These are phyloP conservation scores for Aspergillus sp. DNA, from an alignment of 2,329 filamentous ascomycete species.

Conservation along the genomic window DNA sequence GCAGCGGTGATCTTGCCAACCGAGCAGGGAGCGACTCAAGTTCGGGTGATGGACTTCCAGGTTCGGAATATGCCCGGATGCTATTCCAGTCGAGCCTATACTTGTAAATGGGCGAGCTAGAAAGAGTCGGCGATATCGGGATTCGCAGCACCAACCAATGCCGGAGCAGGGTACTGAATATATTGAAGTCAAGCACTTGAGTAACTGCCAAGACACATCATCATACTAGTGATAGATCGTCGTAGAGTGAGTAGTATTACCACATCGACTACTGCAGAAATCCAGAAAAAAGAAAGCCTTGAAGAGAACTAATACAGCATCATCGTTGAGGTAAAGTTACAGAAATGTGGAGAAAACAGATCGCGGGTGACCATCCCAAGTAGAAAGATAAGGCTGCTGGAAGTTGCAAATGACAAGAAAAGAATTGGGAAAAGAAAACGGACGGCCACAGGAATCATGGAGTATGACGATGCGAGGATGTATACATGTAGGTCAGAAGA, in stretches of 20 bases:
- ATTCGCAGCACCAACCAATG: background rate
- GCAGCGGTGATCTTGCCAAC: background rate
- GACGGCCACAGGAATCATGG: constrained; percentile 21
- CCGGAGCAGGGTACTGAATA: background rate
- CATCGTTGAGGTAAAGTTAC: constrained; percentile 36
- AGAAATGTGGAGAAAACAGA: constrained; percentile 27
- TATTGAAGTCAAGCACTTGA: background rate
- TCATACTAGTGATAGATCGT: background rate
- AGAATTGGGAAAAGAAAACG: constrained; percentile 19
- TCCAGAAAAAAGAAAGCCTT: background rate
- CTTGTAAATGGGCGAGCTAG: background rate
- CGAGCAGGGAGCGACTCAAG: background rate
- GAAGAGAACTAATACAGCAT: constrained; percentile 31
- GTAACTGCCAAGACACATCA: background rate
- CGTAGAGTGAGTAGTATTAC: background rate
- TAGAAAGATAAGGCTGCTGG: constrained; percentile 23
- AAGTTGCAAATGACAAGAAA: constrained; percentile 24
- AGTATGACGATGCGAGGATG: constrained; percentile 28
- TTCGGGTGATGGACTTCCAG: background rate
- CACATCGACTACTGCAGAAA: constrained; percentile 1
- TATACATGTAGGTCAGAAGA: constrained; percentile 35
- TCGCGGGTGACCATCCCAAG: constrained; percentile 26
- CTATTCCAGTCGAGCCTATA: background rate
- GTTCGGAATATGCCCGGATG: background rate
- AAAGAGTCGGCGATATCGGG: background rate